These are phyloP conservation scores for Lentinula lateritia DNA, from an alignment of 768 basidiomycete genomes.

Conservation along the genomic window DNA sequence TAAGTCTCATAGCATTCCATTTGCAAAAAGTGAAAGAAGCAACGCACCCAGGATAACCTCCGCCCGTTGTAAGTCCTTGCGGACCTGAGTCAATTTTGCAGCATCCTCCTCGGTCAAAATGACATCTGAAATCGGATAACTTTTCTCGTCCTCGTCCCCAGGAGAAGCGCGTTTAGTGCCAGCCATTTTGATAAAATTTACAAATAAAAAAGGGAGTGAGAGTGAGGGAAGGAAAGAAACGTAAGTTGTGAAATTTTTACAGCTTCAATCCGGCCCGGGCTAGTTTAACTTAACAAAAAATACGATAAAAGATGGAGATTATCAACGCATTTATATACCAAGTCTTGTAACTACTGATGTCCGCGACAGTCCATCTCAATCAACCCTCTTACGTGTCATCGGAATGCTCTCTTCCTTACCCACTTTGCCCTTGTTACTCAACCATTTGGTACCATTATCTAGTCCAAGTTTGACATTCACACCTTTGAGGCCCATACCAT, in stretches of 20 bases:
- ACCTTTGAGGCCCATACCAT: slow-evolving; percentile 65
- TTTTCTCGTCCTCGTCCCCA: slow-evolving; percentile 73
- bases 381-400: not conserved
- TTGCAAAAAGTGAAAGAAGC: slow-evolving; percentile 5
- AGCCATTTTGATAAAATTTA: slow-evolving; percentile 21
- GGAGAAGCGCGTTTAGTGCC: slow-evolving; percentile 73
- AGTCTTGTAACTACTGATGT: not conserved
- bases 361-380: not conserved
- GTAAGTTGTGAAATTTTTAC: not conserved
- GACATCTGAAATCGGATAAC: slow-evolving; percentile 53
- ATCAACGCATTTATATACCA: not conserved
- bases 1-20: not conserved
- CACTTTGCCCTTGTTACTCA: slow-evolving; percentile 9
- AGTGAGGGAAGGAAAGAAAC: too few relatives aligned
- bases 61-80: slow-evolving; percentile 64
- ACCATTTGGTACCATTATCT: slow-evolving; percentile 13
- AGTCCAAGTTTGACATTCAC: slow-evolving; percentile 2
- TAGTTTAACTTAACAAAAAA: not conserved
- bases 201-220: slow-evolving; percentile 12
- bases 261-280: not conserved
- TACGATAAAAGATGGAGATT: not conserved
- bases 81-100: slow-evolving; percentile 56
- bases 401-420: slow-evolving; percentile 21
- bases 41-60: slow-evolving; percentile 70
- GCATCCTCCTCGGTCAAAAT: slow-evolving; percentile 72